These are phyloP conservation scores for Phytophthora kernoviae DNA, from an alignment of 352 stramenopile species.

Conservation along the genomic window DNA sequence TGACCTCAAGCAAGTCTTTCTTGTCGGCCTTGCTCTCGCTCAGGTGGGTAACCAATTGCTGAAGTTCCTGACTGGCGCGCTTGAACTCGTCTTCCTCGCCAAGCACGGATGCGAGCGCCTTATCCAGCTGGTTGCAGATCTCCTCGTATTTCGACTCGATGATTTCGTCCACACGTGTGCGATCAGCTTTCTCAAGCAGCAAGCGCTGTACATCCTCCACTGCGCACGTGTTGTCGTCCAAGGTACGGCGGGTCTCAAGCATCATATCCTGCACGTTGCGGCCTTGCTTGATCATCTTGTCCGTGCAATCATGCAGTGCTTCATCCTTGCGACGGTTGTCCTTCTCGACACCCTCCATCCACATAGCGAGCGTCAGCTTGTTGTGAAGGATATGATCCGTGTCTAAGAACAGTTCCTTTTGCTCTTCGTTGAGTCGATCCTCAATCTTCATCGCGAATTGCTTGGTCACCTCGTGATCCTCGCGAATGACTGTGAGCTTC, in stretches of 20 bases:
- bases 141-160: conserved; percentile 93
- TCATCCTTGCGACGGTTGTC: conserved; percentile 77
- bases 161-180: conserved; percentile 84
- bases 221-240: conserved; percentile 86
- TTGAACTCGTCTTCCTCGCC: conserved; percentile 91
- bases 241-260: conserved; percentile 75
- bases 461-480: conserved; percentile 79
- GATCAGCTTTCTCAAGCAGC: conserved; percentile 80
- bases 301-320: conserved; percentile 75
- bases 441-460: conserved; percentile 87
- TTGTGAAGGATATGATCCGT: conserved; percentile 84
- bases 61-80: conserved; percentile 79
- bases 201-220: conserved; percentile 84
- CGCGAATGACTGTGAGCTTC: conserved; percentile 51
- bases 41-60: conserved; percentile 82
- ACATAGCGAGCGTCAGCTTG: conserved; percentile 77
- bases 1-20: conserved; percentile 85
- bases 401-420: conserved; percentile 81
- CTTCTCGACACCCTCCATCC: conserved; percentile 77
- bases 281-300: conserved; percentile 84
- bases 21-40: conserved; percentile 85
- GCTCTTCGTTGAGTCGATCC: conserved; percentile 80
- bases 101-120: conserved; percentile 82
- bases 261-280: conserved; percentile 89
- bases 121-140: conserved; percentile 92